phyloP scores from a whole-genome alignment of 1,139 yeast genomes.

The Debaryomycetaceae sp. region DNA sequence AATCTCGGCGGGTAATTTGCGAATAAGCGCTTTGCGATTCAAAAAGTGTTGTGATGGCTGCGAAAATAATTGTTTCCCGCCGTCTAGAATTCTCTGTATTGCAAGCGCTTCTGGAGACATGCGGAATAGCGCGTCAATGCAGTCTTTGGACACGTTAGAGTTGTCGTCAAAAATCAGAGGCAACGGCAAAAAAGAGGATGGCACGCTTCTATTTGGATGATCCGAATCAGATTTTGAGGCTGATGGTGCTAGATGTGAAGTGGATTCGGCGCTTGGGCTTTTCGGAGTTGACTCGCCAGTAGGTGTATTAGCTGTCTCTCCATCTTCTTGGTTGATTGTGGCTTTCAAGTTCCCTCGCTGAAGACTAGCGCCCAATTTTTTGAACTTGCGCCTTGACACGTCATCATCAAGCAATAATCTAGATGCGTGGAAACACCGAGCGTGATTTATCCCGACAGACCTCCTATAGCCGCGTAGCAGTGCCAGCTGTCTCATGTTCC shows the following conservation, averaged over 20 bases:
- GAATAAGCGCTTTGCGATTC: constrained; percentile 23
- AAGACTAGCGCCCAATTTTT: constrained; percentile 16
- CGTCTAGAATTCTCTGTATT: constrained; percentile 28
- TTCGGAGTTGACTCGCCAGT: background rate
- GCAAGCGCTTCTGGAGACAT: constrained; percentile 30
- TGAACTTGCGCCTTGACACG: constrained; percentile 17
- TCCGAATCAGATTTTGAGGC: constrained; percentile 1
- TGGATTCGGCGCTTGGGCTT: background rate
- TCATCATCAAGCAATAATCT: constrained; percentile 10
- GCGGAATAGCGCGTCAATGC: constrained; percentile 23
- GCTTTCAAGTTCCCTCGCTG: constrained; percentile 20
- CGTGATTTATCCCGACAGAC: background rate
- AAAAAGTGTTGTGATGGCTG: constrained; percentile 26
- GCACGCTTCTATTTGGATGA: too few species aligned
- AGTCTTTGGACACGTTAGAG: constrained; percentile 4
- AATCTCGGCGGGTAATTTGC: constrained; percentile 28
- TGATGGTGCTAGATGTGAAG: constrained; percentile 1
- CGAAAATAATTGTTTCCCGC: constrained; percentile 24
- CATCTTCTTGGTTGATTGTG: constrained; percentile 3
- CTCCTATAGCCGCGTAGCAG: background rate
- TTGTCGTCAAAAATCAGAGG: constrained; percentile 4
- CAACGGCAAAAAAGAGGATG: too few species aligned
- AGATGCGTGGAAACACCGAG: constrained; percentile 1
- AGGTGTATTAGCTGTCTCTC: background rate
- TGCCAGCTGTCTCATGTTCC: background rate